These are phyloP conservation scores for Prunus fruticosa DNA, from an alignment of 306 rosid species.

Conservation along the genomic window DNA sequence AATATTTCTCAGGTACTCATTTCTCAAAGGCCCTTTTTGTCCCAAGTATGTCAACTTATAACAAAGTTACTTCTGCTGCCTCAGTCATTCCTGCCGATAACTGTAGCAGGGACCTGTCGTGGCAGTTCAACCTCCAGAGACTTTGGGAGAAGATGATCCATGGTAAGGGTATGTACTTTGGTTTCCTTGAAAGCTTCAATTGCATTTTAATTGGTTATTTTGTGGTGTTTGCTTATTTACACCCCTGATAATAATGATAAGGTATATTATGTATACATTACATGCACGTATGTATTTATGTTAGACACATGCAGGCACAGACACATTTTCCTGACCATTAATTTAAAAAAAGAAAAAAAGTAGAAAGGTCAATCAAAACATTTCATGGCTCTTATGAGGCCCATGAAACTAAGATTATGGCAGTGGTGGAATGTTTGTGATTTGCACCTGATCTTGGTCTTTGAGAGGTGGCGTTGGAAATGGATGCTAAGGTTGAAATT, in stretches of 20 bases:
- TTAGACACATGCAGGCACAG: neutral
- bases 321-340: neutral
- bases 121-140: conserved; percentile 65
- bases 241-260: neutral
- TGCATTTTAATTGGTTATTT: neutral
- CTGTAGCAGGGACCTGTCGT: conserved; percentile 49
- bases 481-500: too few species aligned
- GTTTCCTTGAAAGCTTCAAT: conserved; percentile 14
- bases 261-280: neutral
- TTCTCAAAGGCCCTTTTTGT: conserved; percentile 72
- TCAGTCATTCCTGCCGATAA: conserved; percentile 44
- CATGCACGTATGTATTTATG: neutral
- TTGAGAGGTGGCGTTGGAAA: too few species aligned
- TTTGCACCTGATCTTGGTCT: too few species aligned
- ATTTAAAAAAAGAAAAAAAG: neutral
- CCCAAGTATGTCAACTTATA: conserved; percentile 65
- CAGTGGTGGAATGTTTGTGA: too few species aligned
- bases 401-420: too few species aligned
- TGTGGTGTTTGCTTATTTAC: neutral
- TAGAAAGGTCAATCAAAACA: too few species aligned
- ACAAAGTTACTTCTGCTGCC: conserved; percentile 57
- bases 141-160: conserved; percentile 69
- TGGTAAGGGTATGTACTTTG: conserved; percentile 44
- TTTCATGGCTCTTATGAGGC: too few species aligned
- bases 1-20: conserved; percentile 45